Evolutionary conservation across 495 filamentous ascomycete genomes (phyloP), one percentile per base, ranked within the genome.

Genomic region (Penicillium ochrochloron): DNA sequence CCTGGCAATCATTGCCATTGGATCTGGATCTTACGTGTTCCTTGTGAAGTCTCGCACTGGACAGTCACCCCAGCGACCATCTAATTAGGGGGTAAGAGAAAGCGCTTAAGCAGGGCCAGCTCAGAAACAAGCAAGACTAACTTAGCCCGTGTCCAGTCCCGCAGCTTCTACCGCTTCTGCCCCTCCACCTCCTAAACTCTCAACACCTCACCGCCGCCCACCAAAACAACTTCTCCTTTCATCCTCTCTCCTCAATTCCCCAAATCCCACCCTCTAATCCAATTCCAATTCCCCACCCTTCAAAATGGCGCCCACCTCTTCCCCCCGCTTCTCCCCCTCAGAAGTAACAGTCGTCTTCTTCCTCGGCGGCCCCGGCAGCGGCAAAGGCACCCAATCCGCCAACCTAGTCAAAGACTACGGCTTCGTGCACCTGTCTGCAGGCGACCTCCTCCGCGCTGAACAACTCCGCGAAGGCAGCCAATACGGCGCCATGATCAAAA

Each of bases 361-460:
- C 73, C 78, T 86, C 21, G 84, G 84, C 50, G 82, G 83, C 31
- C 84, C 84, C 17, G 84, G 84, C 35, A 80, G 79, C 46, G 84
- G 85, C 21, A 86, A 87, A 64, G 85, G 83, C 44, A 87, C 85
- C 17, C 95, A 99, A 75, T 99, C 94, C 81, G 85, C 88, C 48
- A 90, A 92, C 60, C 87, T 99, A 17, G 94, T 97, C 33, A 79
- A 83, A n/a, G 90, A 94, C 78, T 97, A 94, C 80, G 88, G 87
- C 73, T 98, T 99, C 86, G 87, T 84, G 34, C 95, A 99, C 82
- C 88, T 98, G 10, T 92, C 88, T 12, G 95, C 95, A 11, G 95
- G 96, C 56, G 95, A 99, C 79, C 84, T 99, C 21, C 87, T 99
- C 37, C 92, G 95, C 51, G 93, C 90, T 52, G 95, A 99, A 78